Base-by-base conservation (phyloP, 2,329 filamentous ascomycete genomes). In the Lizonia empirigonia region DNA sequence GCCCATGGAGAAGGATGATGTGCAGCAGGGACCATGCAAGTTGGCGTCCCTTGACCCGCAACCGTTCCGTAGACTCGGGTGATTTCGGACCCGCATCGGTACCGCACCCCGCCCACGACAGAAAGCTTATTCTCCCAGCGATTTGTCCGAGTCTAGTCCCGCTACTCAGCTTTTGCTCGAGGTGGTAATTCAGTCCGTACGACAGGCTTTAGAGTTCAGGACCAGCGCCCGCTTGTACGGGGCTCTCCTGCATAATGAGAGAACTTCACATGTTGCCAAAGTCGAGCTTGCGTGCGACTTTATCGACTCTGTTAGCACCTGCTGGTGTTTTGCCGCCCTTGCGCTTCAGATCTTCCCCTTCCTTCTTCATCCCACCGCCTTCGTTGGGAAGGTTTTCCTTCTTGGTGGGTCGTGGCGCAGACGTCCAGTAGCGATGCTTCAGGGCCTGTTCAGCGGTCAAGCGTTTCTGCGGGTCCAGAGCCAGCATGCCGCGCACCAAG, bases 311-410 rank as follows among this genome's bases (percentile, higher is more conserved):
- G 20, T 77, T 69, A 20, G 87, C 85, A 13, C 90, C 88, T 12
- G 44, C 55, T 7, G 63, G 63, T 27, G 91, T 70, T 39, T 89
- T 78, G 1, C 90, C 91, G 2, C 86, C 87, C 45, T 85, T 83
- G 56, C 89, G 82, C 76, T 90, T 91, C 40, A 97, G 76, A 73
- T 96, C 92, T 53, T 89, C 88, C 0, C 84, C 91, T 77, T 94
- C 84, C 73, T 89, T 89, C 63, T 89, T 85, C 52, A 86, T 79
- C 1, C 65, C 69, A 9, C 87, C 89, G 0, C 85, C 87, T 5
- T 82, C 82, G 71, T 93, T 94, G 58, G 94, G 94, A 42, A 99
- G 77, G 64, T 94, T 85, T 67, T 90, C 84, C 64, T 91, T 91
- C 55, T 82, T 83, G 2, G 91, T 96, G 2, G 94, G 93, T 61